These are phyloP conservation scores for Populus trichocarpa DNA, from an alignment of 441 rosid species.

Conservation along the genomic window DNA sequence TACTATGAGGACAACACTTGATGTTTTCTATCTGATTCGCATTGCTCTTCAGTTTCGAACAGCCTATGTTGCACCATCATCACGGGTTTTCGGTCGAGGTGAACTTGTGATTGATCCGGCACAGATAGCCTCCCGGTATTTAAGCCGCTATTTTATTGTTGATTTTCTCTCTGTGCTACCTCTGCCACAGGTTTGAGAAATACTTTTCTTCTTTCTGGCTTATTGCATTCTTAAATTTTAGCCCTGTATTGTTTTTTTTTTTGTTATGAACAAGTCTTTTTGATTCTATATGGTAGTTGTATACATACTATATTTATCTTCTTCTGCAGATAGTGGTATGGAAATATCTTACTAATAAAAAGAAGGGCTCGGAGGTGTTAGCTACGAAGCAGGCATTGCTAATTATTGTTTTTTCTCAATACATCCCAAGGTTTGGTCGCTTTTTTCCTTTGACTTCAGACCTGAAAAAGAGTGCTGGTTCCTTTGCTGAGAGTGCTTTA, in stretches of 20 bases:
- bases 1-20: conserved; percentile 56
- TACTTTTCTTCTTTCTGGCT: background rate
- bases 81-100: conserved; percentile 95
- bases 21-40: conserved; percentile 62
- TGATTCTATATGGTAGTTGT: background rate
- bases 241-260: background rate
- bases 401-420: conserved; percentile 54
- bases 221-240: background rate
- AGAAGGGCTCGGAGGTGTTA: conserved; percentile 64
- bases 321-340: conserved; percentile 71
- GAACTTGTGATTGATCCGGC: conserved; percentile 92
- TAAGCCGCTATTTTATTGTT: conserved; percentile 66
- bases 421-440: conserved; percentile 75
- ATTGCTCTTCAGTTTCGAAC: conserved; percentile 88
- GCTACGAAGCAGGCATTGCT: conserved; percentile 59
- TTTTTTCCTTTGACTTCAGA: conserved; percentile 77
- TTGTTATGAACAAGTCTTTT: background rate
- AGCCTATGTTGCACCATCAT: conserved; percentile 94
- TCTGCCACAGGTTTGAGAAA: conserved; percentile 70
- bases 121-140: conserved; percentile 68
- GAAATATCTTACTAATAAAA: conserved; percentile 48
- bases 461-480: conserved; percentile 82
- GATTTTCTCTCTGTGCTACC: conserved; percentile 88
- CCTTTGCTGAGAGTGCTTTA: conserved; percentile 86
- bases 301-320: background rate